phyloP scores from a whole-genome alignment of 306 rosid species.

The Parietaria judaica region DNA sequence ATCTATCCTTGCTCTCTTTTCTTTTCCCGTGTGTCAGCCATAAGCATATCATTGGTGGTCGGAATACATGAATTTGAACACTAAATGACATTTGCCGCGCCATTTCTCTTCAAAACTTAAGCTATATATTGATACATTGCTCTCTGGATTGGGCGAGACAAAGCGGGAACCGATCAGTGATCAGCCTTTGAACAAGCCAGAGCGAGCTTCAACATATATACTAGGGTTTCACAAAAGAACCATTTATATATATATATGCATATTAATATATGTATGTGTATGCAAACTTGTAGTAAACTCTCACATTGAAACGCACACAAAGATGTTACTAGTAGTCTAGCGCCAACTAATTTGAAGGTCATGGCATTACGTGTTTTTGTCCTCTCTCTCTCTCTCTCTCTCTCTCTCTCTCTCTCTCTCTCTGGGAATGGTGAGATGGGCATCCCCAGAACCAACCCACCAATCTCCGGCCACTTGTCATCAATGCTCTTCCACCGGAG shows the following conservation, averaged over 20 bases:
- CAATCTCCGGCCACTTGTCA: slow-evolving; percentile 36
- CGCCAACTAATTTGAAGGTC: slow-evolving; percentile 7
- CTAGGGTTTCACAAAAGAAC: no score
- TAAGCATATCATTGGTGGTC: no score
- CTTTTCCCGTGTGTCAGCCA: no score
- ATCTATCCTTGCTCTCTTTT: no score
- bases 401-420: neutral
- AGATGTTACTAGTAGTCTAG: neutral
- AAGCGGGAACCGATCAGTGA: neutral
- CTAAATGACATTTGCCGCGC: no score
- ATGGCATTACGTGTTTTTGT: neutral
- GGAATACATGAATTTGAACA: neutral
- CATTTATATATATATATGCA: no score
- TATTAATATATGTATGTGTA: no score
- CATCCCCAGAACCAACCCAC: slow-evolving; percentile 41
- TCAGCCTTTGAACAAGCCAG: no score
- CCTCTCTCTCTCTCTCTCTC: neutral
- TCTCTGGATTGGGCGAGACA: neutral
- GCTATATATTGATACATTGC: neutral
- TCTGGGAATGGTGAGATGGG: slow-evolving; percentile 22
- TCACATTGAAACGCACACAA: slow-evolving; percentile 17
- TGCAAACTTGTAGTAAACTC: neutral
- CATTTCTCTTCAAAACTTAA: neutral
- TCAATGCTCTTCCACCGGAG: slow-evolving; percentile 18
- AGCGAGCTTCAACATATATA: no score